These are phyloP conservation scores for Pichia manshurica DNA, from an alignment of 805 yeast species.

Conservation along the genomic window DNA sequence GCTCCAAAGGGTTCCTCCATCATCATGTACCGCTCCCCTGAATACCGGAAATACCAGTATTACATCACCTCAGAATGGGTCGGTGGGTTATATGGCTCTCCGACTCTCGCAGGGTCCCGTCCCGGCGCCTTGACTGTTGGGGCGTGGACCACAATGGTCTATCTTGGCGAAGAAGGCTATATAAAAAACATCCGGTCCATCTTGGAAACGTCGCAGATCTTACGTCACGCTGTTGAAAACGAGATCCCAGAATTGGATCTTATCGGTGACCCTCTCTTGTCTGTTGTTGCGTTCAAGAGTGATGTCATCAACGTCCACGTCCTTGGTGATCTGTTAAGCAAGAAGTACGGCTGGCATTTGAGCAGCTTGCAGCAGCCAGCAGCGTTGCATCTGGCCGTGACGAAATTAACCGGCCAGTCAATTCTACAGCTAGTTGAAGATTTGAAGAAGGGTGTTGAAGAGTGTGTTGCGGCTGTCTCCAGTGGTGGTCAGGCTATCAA, in stretches of 20 bases:
- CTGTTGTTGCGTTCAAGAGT: conserved; percentile 78
- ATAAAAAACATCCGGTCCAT: conserved; percentile 59
- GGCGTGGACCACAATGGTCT: conserved; percentile 90
- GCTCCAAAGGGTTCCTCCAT: conserved; percentile 96
- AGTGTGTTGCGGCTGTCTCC: conserved; percentile 29
- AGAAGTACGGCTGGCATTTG: conserved; percentile 77
- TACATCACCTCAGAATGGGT: conserved; percentile 80
- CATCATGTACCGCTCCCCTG: conserved; percentile 74
- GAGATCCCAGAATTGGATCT: conserved; percentile 56
- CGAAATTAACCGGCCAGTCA: conserved; percentile 58
- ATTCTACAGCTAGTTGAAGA: conserved; percentile 55
- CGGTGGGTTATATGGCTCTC: conserved; percentile 95
- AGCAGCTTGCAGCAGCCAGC: conserved; percentile 83
- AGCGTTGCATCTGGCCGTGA: conserved; percentile 86
- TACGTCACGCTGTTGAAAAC: conserved; percentile 42
- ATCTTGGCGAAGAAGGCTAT: conserved; percentile 83
- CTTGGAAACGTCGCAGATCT: conserved; percentile 53
- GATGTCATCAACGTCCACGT: conserved; percentile 62
- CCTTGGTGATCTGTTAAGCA: conserved; percentile 62
- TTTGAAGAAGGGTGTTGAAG: conserved; percentile 39
- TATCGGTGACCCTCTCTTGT: conserved; percentile 78
- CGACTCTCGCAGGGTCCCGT: conserved; percentile 92
- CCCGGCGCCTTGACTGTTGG: conserved; percentile 98
- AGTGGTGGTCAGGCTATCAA: conserved; percentile 12
- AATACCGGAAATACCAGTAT: conserved; percentile 75